Evolutionary conservation across 306 rosid genomes (phyloP).

Genomic region (Prinsepia uniflora): DNA sequence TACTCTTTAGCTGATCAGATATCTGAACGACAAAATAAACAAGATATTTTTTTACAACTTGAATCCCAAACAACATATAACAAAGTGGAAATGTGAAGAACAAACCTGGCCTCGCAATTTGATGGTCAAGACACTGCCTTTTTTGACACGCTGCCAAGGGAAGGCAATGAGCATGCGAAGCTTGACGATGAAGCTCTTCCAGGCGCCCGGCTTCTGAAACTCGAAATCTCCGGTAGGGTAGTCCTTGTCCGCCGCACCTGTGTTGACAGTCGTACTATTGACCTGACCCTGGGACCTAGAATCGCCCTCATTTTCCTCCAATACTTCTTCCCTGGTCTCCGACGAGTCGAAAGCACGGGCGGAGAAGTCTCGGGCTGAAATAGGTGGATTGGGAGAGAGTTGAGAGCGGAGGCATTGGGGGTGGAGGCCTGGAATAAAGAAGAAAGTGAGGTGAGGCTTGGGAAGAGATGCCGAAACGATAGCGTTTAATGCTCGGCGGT

Average conservation of each 20-base stretch:
- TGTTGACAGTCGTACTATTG: slow-evolving; percentile 19
- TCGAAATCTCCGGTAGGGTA: slow-evolving; percentile 69
- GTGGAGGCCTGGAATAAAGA: slow-evolving; percentile 7
- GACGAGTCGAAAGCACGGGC: slow-evolving; percentile 49
- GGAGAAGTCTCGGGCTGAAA: slow-evolving; percentile 23
- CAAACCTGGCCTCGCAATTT: slow-evolving; percentile 84
- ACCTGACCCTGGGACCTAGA: slow-evolving; percentile 4
- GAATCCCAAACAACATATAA: not conserved
- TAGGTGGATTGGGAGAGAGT: slow-evolving; percentile 27
- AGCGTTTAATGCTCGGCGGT: slow-evolving; percentile 17
- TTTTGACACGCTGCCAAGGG: slow-evolving; percentile 81
- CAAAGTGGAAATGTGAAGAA: not conserved
- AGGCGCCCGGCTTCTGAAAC: slow-evolving; percentile 45
- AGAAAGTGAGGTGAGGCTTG: slow-evolving; percentile 1
- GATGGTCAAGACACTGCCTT: slow-evolving; percentile 70
- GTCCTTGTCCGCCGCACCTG: slow-evolving; percentile 23
- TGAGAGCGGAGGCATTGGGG: slow-evolving; percentile 21
- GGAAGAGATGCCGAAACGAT: slow-evolving; percentile 19
- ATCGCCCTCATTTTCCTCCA: not conserved
- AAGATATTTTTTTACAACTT: not conserved
- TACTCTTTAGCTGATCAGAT: slow-evolving; percentile 73
- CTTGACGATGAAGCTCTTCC: slow-evolving; percentile 61
- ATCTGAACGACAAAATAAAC: slow-evolving; percentile 39
- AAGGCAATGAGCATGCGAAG: slow-evolving; percentile 66
- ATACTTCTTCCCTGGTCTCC: slow-evolving; percentile 7